phyloP scores from a whole-genome alignment of 2,329 filamentous ascomycete genomes.

The Cladosporium velox region DNA sequence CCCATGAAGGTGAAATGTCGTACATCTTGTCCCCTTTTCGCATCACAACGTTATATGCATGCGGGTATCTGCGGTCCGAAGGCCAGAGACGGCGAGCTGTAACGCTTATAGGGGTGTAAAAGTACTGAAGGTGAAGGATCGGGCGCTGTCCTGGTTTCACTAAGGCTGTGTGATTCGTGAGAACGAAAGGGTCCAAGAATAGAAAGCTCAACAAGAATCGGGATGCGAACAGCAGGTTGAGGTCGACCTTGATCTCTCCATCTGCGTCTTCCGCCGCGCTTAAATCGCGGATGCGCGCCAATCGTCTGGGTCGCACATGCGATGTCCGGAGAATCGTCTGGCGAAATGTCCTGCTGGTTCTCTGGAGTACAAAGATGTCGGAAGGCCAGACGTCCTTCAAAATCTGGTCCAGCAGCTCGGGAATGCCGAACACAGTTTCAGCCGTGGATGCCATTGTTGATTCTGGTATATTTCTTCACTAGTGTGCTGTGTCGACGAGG shows the following conservation, averaged over 20 bases:
- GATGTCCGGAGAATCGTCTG: not conserved
- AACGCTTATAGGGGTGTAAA: not conserved
- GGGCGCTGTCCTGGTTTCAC: not conserved
- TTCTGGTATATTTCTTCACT: not conserved
- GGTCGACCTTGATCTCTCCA: not conserved
- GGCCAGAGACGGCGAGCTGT: not conserved
- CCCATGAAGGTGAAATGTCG: not conserved
- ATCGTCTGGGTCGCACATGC: not conserved
- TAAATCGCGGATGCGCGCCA: not conserved
- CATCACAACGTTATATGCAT: not conserved
- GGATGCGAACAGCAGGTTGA: not conserved
- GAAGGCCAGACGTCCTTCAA: not conserved
- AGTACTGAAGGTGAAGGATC: not conserved
- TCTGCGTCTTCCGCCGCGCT: not conserved
- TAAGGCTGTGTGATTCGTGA: not conserved
- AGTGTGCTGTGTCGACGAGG: not conserved
- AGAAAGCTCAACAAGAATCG: not conserved
- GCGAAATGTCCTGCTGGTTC: not conserved
- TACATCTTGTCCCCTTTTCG: not conserved
- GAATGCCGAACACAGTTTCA: not conserved
- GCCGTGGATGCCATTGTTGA: not conserved
- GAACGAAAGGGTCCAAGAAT: not conserved
- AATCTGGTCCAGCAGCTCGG: not conserved
- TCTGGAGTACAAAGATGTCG: not conserved
- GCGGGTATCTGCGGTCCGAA: not conserved